Percentiles rank a stretch among this genome's conserved stretches.
Evolutionary conservation across 78 protist species (phyloP).

Genomic region (Pigoraptor vietnamica): DNA sequence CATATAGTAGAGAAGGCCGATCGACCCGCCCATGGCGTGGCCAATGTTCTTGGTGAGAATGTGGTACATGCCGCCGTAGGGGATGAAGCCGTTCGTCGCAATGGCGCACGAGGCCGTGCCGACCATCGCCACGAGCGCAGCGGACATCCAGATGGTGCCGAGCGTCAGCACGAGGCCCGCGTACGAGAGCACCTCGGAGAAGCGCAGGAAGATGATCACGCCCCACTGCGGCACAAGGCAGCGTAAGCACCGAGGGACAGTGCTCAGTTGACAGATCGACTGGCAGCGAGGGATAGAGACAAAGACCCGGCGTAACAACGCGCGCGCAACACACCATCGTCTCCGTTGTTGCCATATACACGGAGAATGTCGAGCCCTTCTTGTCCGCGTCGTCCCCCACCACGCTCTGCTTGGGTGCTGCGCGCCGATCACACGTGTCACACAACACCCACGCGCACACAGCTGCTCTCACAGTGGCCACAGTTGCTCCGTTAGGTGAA

Average conservation of each 20-base stretch:
- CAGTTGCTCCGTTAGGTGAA: too few relatives aligned
- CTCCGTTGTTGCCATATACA: neutral
- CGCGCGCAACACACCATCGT: neutral
- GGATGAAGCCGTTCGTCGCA: constrained; percentile 32
- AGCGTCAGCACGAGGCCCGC: constrained; percentile 22
- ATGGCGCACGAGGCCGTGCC: constrained; percentile 45
- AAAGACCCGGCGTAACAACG: neutral
- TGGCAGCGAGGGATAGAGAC: too few relatives aligned
- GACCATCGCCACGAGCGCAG: constrained; percentile 14
- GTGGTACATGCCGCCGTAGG: constrained; percentile 77
- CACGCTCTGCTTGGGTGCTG: neutral
- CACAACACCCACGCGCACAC: too few relatives aligned
- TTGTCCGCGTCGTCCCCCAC: neutral
- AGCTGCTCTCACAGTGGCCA: too few relatives aligned
- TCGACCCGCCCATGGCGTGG: constrained; percentile 46
- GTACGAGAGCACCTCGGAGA: constrained; percentile 11
- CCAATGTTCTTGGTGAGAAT: constrained; percentile 73
- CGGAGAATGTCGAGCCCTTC: neutral
- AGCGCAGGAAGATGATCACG: constrained; percentile 36
- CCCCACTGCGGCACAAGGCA: constrained; percentile 18
- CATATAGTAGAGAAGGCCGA: constrained; percentile 16
- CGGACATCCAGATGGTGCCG: neutral
- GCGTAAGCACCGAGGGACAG: too few relatives aligned
- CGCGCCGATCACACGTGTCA: too few relatives aligned
- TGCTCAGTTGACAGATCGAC: too few relatives aligned